These are phyloP conservation scores for Cercospora sojina DNA, from an alignment of 2,329 filamentous ascomycete genomes.

Conservation along the genomic window DNA sequence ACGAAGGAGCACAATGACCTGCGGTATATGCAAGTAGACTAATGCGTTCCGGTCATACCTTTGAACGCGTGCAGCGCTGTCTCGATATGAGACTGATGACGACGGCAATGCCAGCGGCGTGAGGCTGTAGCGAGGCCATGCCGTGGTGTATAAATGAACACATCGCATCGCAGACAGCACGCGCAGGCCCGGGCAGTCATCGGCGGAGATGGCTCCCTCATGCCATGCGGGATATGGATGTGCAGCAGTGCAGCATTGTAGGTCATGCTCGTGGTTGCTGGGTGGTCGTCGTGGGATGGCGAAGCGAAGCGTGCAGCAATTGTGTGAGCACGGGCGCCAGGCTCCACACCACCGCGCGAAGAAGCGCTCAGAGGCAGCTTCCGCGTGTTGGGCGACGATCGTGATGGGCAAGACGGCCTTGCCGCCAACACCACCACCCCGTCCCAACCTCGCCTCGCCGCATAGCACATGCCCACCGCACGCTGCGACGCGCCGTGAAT, in stretches of 20 bases:
- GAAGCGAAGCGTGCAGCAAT: neutral
- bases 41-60: neutral
- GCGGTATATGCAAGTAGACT: neutral
- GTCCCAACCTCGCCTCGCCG: slow-evolving; percentile 22
- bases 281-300: neutral
- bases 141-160: neutral
- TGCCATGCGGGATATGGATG: neutral
- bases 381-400: neutral
- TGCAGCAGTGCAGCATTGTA: neutral
- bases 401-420: neutral
- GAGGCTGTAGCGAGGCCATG: neutral
- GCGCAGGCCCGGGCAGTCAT: neutral
- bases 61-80: neutral
- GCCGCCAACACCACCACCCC: slow-evolving; percentile 31
- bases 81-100: neutral
- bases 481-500: neutral
- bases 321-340: neutral
- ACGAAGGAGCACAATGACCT: neutral
- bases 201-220: neutral
- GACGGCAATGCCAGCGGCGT: neutral
- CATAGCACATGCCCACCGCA: neutral
- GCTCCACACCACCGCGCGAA: neutral
- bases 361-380: neutral
- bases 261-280: neutral
- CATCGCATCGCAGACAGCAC: neutral